Conservation (phyloP, 495 filamentous ascomycete species). For the Talaromyces liani region DNA sequence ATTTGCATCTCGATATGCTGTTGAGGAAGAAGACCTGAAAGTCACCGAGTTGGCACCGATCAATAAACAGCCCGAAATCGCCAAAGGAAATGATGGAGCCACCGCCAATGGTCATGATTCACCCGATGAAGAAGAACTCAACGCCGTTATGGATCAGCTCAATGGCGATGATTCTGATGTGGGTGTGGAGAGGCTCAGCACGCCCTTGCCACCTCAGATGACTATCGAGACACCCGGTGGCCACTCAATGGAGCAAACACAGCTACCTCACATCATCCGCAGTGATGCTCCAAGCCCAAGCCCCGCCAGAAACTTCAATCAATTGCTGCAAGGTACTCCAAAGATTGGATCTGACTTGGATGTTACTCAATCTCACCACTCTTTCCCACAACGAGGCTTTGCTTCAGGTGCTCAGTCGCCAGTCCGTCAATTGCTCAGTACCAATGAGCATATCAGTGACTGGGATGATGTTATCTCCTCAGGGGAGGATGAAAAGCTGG, state of each 20-base stretch:
- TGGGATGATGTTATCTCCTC: constrained; percentile 86
- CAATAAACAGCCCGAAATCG: constrained; percentile 6
- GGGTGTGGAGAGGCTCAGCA: constrained; percentile 56
- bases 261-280: constrained; percentile 45
- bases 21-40: constrained; percentile 14
- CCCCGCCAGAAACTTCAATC: constrained; percentile 50
- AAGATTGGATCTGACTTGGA: constrained; percentile 36
- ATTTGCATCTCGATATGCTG: constrained; percentile 34
- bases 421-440: constrained; percentile 59
- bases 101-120: constrained; percentile 21
- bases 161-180: constrained; percentile 63
- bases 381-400: constrained; percentile 31
- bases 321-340: constrained; percentile 35
- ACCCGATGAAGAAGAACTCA: constrained; percentile 70
- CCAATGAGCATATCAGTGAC: constrained; percentile 67
- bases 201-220: constrained; percentile 37
- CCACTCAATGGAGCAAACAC: constrained; percentile 48
- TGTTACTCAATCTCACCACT: constrained; percentile 24
- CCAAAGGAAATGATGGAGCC: constrained; percentile 14
- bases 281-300: constrained; percentile 74
- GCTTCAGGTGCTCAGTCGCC: constrained; percentile 42
- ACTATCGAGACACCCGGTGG: constrained; percentile 28
- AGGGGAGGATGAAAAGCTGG: constrained; percentile 72
- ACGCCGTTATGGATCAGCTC: constrained; percentile 78
- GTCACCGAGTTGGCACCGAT: constrained; percentile 12